Percentiles rank a stretch among this genome's conserved stretches.
Conservation (phyloP, 352 stramenopile genomes). For the Pythium utonaiense region DNA sequence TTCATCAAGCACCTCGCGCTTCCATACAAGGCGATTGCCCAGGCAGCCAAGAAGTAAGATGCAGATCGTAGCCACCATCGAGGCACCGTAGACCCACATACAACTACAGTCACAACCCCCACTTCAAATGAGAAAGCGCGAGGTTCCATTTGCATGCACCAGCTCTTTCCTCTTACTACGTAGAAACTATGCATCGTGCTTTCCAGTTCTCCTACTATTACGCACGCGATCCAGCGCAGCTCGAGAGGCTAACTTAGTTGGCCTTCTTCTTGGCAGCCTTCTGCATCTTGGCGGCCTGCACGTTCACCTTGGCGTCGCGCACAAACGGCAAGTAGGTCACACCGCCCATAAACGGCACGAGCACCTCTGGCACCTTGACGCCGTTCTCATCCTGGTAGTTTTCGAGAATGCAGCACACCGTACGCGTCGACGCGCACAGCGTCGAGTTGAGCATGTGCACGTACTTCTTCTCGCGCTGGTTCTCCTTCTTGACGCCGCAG, state of each 20-base stretch:
- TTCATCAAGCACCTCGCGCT: constrained; percentile 83
- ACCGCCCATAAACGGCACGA: constrained; percentile 98
- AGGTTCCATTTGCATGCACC: not conserved
- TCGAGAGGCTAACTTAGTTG: too few relatives aligned
- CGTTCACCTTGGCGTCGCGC: constrained; percentile 90
- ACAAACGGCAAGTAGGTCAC: constrained; percentile 98
- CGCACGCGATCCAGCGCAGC: too few relatives aligned
- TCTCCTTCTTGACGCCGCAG: constrained; percentile 95
- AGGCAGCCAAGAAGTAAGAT: constrained; percentile 23
- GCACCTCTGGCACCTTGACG: constrained; percentile 95
- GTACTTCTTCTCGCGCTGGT: constrained; percentile 95
- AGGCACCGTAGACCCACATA: not conserved
- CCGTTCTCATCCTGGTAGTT: constrained; percentile 98
- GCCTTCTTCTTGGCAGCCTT: constrained; percentile 93
- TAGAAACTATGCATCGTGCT: too few relatives aligned
- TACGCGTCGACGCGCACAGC: constrained; percentile 97
- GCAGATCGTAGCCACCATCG: too few relatives aligned
- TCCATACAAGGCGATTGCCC: constrained; percentile 55
- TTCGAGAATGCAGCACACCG: constrained; percentile 99
- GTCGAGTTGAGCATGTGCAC: constrained; percentile 99
- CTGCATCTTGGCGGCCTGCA: constrained; percentile 93
- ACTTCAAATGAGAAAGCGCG: too few relatives aligned
- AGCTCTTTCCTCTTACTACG: not conserved
- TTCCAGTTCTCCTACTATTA: not conserved
- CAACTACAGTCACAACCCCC: too few relatives aligned